A percentile compares a stretch with the other conserved stretches of the same genome.
Conservation (phyloP, 2,329 filamentous ascomycete genomes). For the Teratosphaeria viscida region DNA sequence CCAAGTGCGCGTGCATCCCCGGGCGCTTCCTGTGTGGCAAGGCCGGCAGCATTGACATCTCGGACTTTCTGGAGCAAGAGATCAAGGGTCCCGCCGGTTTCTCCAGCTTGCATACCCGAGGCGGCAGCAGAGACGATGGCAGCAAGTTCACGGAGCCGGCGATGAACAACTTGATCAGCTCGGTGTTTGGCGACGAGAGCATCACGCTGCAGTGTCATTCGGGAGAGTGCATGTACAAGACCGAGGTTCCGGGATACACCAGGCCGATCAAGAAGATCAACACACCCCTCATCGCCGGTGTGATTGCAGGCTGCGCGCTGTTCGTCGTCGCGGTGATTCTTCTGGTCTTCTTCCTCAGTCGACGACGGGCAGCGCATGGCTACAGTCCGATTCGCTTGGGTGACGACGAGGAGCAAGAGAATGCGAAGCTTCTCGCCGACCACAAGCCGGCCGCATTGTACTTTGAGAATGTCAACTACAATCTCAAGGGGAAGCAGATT, state of each 20-base stretch:
- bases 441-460: slow-evolving; percentile 83
- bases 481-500: slow-evolving; percentile 79
- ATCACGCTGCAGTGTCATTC: slow-evolving; percentile 74
- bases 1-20: slow-evolving; percentile 78
- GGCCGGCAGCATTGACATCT: slow-evolving; percentile 80
- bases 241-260: slow-evolving; percentile 83
- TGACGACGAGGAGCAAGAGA: slow-evolving; percentile 79
- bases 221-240: slow-evolving; percentile 88
- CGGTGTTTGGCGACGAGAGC: slow-evolving; percentile 82
- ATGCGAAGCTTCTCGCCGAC: slow-evolving; percentile 74
- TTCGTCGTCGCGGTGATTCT: slow-evolving; percentile 84
- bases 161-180: slow-evolving; percentile 83
- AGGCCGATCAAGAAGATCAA: slow-evolving; percentile 90
- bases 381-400: slow-evolving; percentile 63
- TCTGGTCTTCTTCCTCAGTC: slow-evolving; percentile 75
- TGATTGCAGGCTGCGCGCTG: slow-evolving; percentile 76
- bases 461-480: slow-evolving; percentile 81
- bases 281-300: slow-evolving; percentile 85
- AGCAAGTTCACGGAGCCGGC: slow-evolving; percentile 84
- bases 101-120: slow-evolving; percentile 50
- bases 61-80: slow-evolving; percentile 70
- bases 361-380: slow-evolving; percentile 51
- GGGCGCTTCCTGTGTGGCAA: slow-evolving; percentile 92
- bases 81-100: slow-evolving; percentile 87
- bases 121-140: slow-evolving; percentile 51